These are phyloP conservation scores for Macrolepiota albuminosa DNA, from an alignment of 768 basidiomycete genomes.

Conservation along the genomic window DNA sequence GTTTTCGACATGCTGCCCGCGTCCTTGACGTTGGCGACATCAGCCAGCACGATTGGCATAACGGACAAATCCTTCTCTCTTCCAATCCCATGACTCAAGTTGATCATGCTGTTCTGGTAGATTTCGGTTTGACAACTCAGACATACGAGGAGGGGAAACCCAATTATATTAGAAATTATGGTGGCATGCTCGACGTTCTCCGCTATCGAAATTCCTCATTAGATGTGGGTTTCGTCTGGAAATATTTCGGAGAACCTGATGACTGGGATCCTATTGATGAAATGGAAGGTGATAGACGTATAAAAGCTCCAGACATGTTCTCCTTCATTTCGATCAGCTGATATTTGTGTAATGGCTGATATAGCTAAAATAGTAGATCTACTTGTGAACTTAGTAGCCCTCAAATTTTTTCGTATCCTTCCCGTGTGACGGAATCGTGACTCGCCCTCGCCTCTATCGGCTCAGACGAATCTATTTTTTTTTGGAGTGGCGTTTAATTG, in stretches of 20 bases:
- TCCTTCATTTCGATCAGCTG: background rate
- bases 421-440: no score
- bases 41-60: background rate
- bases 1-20: background rate
- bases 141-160: background rate
- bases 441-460: no score
- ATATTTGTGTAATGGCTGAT: background rate
- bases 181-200: background rate
- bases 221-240: background rate
- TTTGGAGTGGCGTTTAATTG: no score
- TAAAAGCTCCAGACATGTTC: background rate
- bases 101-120: background rate
- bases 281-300: background rate
- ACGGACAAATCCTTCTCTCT: background rate
- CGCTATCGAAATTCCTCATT: background rate
- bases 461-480: no score
- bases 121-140: background rate
- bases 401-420: no score
- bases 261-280: no score
- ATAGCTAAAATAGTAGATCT: no score
- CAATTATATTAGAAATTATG: background rate
- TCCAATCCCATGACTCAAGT: background rate
- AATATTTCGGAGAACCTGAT: no score
- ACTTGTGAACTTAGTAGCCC: no score
- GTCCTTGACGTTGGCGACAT: background rate